Conservation (phyloP, 805 yeast genomes). For the Kregervanrija fluxuum region DNA sequence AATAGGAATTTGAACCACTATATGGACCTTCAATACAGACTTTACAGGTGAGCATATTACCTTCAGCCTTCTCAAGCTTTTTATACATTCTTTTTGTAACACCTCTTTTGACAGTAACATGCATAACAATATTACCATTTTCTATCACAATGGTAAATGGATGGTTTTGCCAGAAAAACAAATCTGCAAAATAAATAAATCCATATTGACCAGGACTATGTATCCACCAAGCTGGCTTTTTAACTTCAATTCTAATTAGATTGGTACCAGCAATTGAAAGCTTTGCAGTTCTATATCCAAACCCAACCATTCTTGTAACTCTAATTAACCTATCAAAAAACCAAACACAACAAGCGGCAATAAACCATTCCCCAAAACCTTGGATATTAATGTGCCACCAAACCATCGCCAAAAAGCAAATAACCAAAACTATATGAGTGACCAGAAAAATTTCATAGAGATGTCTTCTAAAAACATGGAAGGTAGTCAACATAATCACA, state of each 20-base stretch:
- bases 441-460: slow-evolving; percentile 55
- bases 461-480: slow-evolving; percentile 42
- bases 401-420: slow-evolving; percentile 43
- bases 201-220: slow-evolving; percentile 50
- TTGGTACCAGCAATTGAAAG: slow-evolving; percentile 19
- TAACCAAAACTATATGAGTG: slow-evolving; percentile 51
- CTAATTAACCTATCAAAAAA: slow-evolving; percentile 44
- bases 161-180: slow-evolving; percentile 61
- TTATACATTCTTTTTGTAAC: slow-evolving; percentile 36
- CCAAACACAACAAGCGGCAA: slow-evolving; percentile 41
- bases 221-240: slow-evolving; percentile 44
- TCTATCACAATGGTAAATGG: slow-evolving; percentile 53
- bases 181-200: slow-evolving; percentile 47
- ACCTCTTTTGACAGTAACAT: slow-evolving; percentile 46
- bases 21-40: background rate
- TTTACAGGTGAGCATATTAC: slow-evolving; percentile 9
- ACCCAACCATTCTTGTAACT: slow-evolving; percentile 22
- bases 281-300: slow-evolving; percentile 21
- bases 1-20: slow-evolving; percentile 25
- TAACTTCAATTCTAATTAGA: slow-evolving; percentile 37
- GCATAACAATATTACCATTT: slow-evolving; percentile 30
- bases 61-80: slow-evolving; percentile 15
- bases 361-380: slow-evolving; percentile 30
- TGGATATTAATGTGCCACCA: slow-evolving; percentile 47
- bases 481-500: slow-evolving; percentile 40